Base-by-base conservation (phyloP, 352 stramenopile genomes). In the Pythium rhizo-oryzae region DNA sequence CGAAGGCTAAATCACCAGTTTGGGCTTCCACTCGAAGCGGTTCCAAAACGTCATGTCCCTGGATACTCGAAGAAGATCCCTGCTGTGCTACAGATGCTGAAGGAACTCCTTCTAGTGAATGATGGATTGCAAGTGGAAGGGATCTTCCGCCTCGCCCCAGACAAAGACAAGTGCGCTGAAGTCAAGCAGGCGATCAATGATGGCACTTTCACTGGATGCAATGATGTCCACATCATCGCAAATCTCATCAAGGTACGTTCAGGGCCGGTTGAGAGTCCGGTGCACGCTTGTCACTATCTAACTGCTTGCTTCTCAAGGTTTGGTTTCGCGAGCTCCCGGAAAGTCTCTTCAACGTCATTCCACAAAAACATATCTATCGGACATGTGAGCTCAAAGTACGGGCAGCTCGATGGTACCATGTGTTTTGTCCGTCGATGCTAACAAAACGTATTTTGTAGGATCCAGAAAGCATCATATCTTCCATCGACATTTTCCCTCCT, bases 261-360 rank as follows among this genome's bases (percentile, higher is more conserved):
- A 16, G 21, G 6, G 28, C 28, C 28, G 28, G 28, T 33, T 7
- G 2, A 33, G 28, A 33, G 28, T 33, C 28, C 28, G 28, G 28
- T 33, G 28, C 28, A 33, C 28, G 28, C 28, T 33, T 33, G 41
- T 19, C 13, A 67, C 33, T 62, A 33, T 35, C 24, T 69, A 16
- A 58, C 60, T 50, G 35, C 55, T 4, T 18, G 50, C 3, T 28
- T 63, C 0, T 39, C 0, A 8, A 91, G 83, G 78, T 89, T 25
- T 96, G 82, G 77, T 95, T 95, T 61, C 79, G 88, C 21, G 87
- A 96, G n/a, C 76, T 96, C 0, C 82, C 85, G 16, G 71, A 79
- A 25, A 88, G 82, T 39, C 23, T 96, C 11, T 87, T 94, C 61
- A 91, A 90, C 61, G 76, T 68, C 25, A 69, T 96, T 30, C 77